Base-by-base conservation (phyloP, 2,329 filamentous ascomycete genomes). In the Talaromyces sp. region DNA sequence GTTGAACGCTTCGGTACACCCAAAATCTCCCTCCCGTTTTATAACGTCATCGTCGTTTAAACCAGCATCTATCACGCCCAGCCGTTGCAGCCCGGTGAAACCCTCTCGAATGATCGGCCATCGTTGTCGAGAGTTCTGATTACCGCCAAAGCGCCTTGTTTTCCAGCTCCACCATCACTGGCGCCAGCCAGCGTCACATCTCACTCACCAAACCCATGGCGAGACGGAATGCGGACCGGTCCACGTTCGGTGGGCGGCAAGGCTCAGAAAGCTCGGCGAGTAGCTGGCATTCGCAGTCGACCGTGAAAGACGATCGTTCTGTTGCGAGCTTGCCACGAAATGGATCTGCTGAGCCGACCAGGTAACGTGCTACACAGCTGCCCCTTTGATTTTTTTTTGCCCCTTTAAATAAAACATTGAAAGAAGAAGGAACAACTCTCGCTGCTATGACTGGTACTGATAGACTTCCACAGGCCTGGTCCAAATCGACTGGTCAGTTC, bases 201-300 rank as follows among this genome's bases (percentile, higher is more conserved):
- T 50, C 54, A 24, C 21, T 21, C 17, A 11, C 55, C 58, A 54
- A 64, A 66, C 67, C 53, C 64, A 76, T 76, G 74, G 68, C 72
- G 35, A 67, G 67, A 65, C 68, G 67, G 55, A 59, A 61, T 52
- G 55, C 19, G 26, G 71, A 73, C 59, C 69, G 69, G 54, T 70
- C 74, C 52, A 66, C 66, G 62, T 63, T 68, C 29, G 69, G 73
- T 64, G 66, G 69, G 31, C 72, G 75, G 55, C 72, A 76, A 66
- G 75, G 73, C 59, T 77, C 76, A n/a, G 73, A 72, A 59, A 75
- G 71, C 67, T 75, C 76, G 31, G 75, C 70, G 53, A 70, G 70
- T 56, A 77, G 74, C 65, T 73, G 70, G 65, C 65, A 69, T 35
- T 77, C 76, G 26, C 73, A 78, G 58, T 75, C 77, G 55, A 78